phyloP scores from a whole-genome alignment of 495 filamentous ascomycete species.

The Annulohypoxylon moriforme region DNA sequence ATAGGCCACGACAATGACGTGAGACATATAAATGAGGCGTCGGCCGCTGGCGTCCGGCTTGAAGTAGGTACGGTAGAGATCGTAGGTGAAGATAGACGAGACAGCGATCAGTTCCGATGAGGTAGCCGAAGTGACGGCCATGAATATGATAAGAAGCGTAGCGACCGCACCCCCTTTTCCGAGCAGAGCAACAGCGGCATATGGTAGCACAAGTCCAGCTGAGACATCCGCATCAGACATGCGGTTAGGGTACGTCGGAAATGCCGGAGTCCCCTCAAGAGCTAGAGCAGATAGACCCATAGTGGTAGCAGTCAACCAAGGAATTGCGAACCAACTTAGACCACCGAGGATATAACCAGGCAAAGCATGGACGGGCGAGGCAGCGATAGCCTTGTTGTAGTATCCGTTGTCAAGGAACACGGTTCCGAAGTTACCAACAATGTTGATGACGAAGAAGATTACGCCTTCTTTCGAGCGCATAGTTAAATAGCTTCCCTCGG shows the following conservation, averaged over 20 bases:
- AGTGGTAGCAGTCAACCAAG: slow-evolving; percentile 91
- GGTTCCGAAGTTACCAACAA: slow-evolving; percentile 84
- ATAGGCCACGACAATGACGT: slow-evolving; percentile 78
- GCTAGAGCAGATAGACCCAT: slow-evolving; percentile 93
- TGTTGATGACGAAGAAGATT: slow-evolving; percentile 97
- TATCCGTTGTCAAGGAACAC: slow-evolving; percentile 86
- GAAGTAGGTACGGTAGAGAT: slow-evolving; percentile 81
- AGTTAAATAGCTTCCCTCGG: slow-evolving; percentile 86
- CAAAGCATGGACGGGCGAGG: slow-evolving; percentile 85
- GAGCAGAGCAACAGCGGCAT: slow-evolving; percentile 88
- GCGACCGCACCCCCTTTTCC: slow-evolving; percentile 88
- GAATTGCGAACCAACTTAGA: slow-evolving; percentile 94
- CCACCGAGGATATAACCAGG: slow-evolving; percentile 94
- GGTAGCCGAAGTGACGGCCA: slow-evolving; percentile 92
- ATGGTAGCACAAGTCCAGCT: slow-evolving; percentile 88
- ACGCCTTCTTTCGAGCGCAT: slow-evolving; percentile 89
- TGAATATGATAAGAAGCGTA: slow-evolving; percentile 89
- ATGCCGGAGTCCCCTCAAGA: slow-evolving; percentile 77
- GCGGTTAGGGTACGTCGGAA: slow-evolving; percentile 77
- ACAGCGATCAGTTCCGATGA: slow-evolving; percentile 94
- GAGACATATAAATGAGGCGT: slow-evolving; percentile 86
- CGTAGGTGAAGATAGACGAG: slow-evolving; percentile 92
- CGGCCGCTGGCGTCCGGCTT: slow-evolving; percentile 74
- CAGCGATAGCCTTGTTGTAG: slow-evolving; percentile 97
- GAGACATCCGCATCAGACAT: slow-evolving; percentile 81